phyloP scores from a whole-genome alignment of 73 alveolate genomes.

The Paraurostyla sp. region DNA sequence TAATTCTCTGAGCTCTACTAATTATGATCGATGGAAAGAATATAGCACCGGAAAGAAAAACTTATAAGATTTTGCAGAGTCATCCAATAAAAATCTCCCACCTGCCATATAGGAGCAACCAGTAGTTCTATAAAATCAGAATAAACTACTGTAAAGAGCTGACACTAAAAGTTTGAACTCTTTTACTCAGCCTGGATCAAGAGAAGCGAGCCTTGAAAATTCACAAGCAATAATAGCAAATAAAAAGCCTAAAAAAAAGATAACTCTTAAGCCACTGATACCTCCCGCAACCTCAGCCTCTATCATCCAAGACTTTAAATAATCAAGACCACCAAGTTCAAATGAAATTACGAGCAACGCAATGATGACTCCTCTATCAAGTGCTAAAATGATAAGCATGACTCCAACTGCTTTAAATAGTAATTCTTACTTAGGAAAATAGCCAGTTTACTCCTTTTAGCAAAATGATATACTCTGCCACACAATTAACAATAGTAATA shows the following conservation, averaged over 20 bases:
- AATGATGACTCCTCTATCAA: not conserved
- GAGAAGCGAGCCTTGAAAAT: constrained; percentile 9
- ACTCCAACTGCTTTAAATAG: not conserved
- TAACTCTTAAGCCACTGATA: constrained; percentile 53
- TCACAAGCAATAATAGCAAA: not conserved
- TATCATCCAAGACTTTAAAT: not conserved
- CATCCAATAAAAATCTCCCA: no score
- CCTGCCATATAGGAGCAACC: not conserved
- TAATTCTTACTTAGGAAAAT: no score
- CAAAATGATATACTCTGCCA: not conserved
- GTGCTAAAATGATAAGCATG: not conserved
- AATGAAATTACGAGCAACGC: not conserved
- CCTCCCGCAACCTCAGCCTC: constrained; percentile 41
- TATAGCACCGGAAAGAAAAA: constrained; percentile 39
- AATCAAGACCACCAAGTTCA: not conserved
- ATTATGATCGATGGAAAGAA: constrained; percentile 61
- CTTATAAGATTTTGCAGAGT: constrained; percentile 55
- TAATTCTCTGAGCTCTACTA: constrained; percentile 2
- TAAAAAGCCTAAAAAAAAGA: constrained; percentile 57
- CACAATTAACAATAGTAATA: not conserved
- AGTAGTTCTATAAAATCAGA: not conserved
- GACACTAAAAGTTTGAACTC: not conserved
- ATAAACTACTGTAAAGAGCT: not conserved
- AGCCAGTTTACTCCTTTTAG: not conserved
- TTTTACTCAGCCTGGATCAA: not conserved